phyloP scores from a whole-genome alignment of 2,329 filamentous ascomycete genomes.

The Epichloe coenophiala region DNA sequence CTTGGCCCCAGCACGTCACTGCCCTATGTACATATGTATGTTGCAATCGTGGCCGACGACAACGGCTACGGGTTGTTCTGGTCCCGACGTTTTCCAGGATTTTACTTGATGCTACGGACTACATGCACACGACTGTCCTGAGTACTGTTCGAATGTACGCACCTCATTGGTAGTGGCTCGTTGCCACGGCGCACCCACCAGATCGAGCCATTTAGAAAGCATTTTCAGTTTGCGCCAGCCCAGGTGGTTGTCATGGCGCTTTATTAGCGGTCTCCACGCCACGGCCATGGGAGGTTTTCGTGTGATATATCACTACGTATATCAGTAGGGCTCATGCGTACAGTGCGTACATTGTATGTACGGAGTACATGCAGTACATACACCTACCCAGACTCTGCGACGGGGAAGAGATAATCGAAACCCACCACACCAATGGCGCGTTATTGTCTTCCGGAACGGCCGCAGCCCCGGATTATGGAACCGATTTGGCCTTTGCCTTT shows the following conservation, averaged over 20 bases:
- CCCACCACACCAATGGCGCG: slow-evolving; percentile 4
- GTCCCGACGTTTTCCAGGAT: no score
- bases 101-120: no score
- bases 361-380: background rate
- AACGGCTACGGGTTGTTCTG: no score
- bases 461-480: slow-evolving; percentile 9
- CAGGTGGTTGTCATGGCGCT: background rate
- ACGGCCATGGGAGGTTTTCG: background rate
- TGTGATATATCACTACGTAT: background rate
- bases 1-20: no score
- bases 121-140: no score
- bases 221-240: background rate
- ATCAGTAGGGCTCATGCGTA: no score
- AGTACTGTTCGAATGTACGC: no score
- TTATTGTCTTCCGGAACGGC: slow-evolving; percentile 13
- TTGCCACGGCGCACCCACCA: no score
- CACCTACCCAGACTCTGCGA: background rate
- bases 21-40: no score
- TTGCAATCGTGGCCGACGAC: no score
- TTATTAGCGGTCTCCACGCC: background rate
- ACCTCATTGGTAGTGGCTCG: no score
- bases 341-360: no score
- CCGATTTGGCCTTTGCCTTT: background rate
- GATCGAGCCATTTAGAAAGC: background rate
- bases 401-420: background rate